Base-by-base conservation (phyloP, 805 yeast genomes). In the Zygotorulaspora chibaensis region DNA sequence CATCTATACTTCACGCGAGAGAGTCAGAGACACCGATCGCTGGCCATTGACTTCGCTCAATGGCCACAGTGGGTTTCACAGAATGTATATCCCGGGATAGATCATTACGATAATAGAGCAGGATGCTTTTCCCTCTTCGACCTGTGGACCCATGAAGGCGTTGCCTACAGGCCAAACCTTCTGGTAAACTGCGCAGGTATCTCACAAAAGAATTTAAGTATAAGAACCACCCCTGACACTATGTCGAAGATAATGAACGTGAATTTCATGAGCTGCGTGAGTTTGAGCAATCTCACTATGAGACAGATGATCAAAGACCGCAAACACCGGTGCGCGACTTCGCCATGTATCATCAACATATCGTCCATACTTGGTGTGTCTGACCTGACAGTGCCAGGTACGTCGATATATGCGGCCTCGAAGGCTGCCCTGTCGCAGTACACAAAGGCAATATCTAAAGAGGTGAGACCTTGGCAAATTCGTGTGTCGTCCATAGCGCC, bases 131-230 rank as follows among this genome's bases (percentile, higher is more conserved):
- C 51, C 10, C 17, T 54, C 18, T 45, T 53, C 29, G 50, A 42
- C 33, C 35, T 45, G 37, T 34, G 44, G 48, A 29, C 23, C 0
- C 23, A 43, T 8, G 30, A 46, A 3, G 43, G 48, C 20, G 38
- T 40, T 7, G 44, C 35, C 4, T 56, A 59, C 41, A 47, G 47
- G 17, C 38, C 55, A n/a, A 54, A 52, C 16, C 28, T 59, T 28
- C 46, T 62, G 25, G 61, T 62, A 2, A 63, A 63, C 38, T 61
- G 66, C 47, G 68, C 68, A 3, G 68, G 68, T 1, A 40, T 62
- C 12, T 52, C 66, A 2, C 67, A 64, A 45, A 53, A 53, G 8
- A 46, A 56, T 3, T 38, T 61, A 9, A 52, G 62, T 28, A 7
- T 61, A 7, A 46, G 54, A 15, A 55, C 61, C 2, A 8, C 49